phyloP scores from a whole-genome alignment of 2,329 filamentous ascomycete genomes.

The Sclerotinia trifoliorum region DNA sequence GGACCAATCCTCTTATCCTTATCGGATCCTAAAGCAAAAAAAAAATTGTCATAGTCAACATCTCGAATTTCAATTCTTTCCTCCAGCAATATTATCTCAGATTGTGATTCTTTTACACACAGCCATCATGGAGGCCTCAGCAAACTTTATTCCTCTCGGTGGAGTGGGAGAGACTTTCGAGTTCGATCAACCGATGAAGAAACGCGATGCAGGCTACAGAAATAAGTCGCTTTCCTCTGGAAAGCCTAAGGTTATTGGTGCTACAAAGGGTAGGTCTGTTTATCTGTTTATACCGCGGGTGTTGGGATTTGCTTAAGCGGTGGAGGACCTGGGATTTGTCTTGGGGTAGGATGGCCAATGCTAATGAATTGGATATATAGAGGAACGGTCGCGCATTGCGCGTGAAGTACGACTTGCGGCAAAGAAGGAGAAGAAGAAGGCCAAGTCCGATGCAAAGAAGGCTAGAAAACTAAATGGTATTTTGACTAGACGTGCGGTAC shows the following conservation, averaged over 20 bases:
- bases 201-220: constrained; percentile 13
- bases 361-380: constrained; percentile 20
- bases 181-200: constrained; percentile 18
- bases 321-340: too few relatives aligned
- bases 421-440: constrained; percentile 36
- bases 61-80: background rate
- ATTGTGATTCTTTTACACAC: background rate
- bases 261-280: constrained; percentile 24
- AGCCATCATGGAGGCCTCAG: constrained; percentile 22
- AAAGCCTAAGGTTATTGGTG: constrained; percentile 19
- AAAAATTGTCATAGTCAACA: constrained; percentile 11
- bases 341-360: background rate
- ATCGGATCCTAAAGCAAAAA: constrained; percentile 12
- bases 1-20: constrained; percentile 18
- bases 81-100: background rate
- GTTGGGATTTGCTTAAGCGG: background rate
- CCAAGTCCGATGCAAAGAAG: constrained; percentile 36
- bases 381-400: constrained; percentile 33
- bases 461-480: constrained; percentile 33
- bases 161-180: constrained; percentile 4
- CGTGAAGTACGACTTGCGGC: constrained; percentile 29
- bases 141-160: constrained; percentile 26
- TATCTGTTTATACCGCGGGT: background rate
- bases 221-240: background rate
- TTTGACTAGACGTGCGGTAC: constrained; percentile 31